phyloP scores from a whole-genome alignment of 208 protist species.

The Acanthamoeba comandoni region DNA sequence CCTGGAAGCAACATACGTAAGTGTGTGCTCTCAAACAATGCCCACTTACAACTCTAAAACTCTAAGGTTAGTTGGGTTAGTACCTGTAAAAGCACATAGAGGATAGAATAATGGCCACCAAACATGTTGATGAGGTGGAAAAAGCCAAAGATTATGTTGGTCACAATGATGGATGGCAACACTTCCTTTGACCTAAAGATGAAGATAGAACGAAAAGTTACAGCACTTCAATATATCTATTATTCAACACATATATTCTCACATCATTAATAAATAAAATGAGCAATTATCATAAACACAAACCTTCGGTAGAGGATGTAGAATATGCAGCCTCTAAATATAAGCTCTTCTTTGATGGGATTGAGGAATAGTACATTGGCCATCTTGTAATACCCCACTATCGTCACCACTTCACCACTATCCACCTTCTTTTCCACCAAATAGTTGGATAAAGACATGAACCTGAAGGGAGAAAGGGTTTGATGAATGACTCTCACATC shows the following conservation, averaged over 20 bases:
- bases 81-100: conserved; percentile 66
- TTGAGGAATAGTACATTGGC: conserved; percentile 52
- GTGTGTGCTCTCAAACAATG: not conserved
- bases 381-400: conserved; percentile 70
- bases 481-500: too few species aligned
- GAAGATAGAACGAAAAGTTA: too few species aligned
- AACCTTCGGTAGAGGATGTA: conserved; percentile 57
- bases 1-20: conserved; percentile 22
- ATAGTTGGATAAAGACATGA: too few species aligned
- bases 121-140: conserved; percentile 73
- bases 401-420: too few species aligned
- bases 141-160: conserved; percentile 42
- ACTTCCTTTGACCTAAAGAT: too few species aligned
- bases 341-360: conserved; percentile 68
- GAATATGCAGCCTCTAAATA: conserved; percentile 61
- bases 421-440: too few species aligned
- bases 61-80: not conserved
- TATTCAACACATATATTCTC: too few species aligned
- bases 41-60: not conserved
- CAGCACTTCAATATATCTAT: too few species aligned
- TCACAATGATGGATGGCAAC: too few species aligned
- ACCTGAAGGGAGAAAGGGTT: too few species aligned
- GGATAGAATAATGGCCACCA: conserved; percentile 12
- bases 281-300: too few species aligned
- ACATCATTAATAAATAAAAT: too few species aligned